Percentiles rank a stretch among this genome's conserved stretches.
phyloP scores from a whole-genome alignment of 2,329 filamentous ascomycete species.

The Dothistroma septosporum region DNA sequence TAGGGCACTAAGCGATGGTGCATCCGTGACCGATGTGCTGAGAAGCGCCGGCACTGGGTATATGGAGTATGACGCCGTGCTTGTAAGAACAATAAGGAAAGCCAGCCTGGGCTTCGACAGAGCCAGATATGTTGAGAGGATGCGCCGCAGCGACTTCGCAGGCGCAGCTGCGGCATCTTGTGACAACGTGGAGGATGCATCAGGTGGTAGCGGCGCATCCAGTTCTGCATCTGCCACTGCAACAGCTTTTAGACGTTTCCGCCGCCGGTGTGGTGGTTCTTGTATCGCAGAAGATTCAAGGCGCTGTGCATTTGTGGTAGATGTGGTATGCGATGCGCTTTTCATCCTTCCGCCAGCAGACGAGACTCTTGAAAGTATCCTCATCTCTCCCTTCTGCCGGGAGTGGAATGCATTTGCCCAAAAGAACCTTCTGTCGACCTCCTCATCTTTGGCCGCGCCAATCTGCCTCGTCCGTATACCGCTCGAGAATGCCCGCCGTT shows the following conservation, averaged over 20 bases:
- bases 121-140: constrained; percentile 75
- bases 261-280: constrained; percentile 33
- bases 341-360: constrained; percentile 3
- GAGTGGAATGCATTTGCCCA: constrained; percentile 32
- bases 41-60: constrained; percentile 90
- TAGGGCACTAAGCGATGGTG: constrained; percentile 80
- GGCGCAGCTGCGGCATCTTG: constrained; percentile 55
- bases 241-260: constrained; percentile 35
- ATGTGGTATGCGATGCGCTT: constrained; percentile 2
- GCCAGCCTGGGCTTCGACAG: constrained; percentile 94
- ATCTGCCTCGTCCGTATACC: constrained; percentile 22
- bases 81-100: constrained; percentile 83
- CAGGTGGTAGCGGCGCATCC: constrained; percentile 45
- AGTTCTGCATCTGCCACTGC: constrained; percentile 16
- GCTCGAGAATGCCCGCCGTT: constrained; percentile 19
- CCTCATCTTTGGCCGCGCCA: constrained; percentile 23
- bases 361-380: constrained; percentile 4
- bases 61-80: constrained; percentile 84
- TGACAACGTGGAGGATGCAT: constrained; percentile 60
- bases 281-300: constrained; percentile 9
- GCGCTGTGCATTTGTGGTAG: constrained; percentile 7
- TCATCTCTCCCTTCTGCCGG: constrained; percentile 9
- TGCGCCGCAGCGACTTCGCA: constrained; percentile 57
- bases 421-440: constrained; percentile 34
- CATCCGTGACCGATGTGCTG: constrained; percentile 59